Base-by-base conservation (phyloP, 1,284 basidiomycete genomes). In the Puccinia coronata region DNA sequence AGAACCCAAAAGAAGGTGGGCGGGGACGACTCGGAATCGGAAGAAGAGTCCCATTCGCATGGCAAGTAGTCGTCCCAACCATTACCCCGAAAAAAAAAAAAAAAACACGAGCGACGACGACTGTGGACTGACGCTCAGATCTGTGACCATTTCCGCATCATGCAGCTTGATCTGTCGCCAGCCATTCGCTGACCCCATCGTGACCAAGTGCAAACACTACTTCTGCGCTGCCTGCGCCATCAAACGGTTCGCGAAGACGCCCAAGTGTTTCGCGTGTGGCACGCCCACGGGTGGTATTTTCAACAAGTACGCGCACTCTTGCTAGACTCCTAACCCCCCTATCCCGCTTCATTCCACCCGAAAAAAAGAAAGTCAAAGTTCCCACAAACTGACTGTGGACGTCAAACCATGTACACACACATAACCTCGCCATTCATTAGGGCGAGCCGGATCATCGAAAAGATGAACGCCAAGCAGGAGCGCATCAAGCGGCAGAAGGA, bases 161-260 rank as follows among this genome's bases (percentile, higher is more conserved):
- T 16, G 25, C 28, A 80, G 78, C 87, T 89, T 98, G 83, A 92
- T 99, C 83, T 98, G 97, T 87, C 91, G 96, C 82, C 92, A 98
- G 86, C 92, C 92, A 73, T 99, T 96, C 87, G 94, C 92, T 5
- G 94, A 98, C 84, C 96, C 96, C 6, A 90, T 99, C 83, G 93
- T 95, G 75, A 99, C 97, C 25, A 92, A 93, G 76, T 99, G 97
- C 86, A 94, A 93, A 1, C 97, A 99, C 87, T 98, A 98, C 87
- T 99, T 96, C 86, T 98, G 96, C 87, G 93, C 93, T 79, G 78
- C 81, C 28, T 85, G 96, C 86, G 96, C 96, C 12, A 94, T 98
- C 86, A 93, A 93, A 87, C 91, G 97, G 55, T 99, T 93, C 84
- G 91, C 91, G 59, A 96, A 92, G 88, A 98, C 93, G 55, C 94